phyloP scores from a whole-genome alignment of 768 basidiomycete species.

The Collybia sordida region DNA sequence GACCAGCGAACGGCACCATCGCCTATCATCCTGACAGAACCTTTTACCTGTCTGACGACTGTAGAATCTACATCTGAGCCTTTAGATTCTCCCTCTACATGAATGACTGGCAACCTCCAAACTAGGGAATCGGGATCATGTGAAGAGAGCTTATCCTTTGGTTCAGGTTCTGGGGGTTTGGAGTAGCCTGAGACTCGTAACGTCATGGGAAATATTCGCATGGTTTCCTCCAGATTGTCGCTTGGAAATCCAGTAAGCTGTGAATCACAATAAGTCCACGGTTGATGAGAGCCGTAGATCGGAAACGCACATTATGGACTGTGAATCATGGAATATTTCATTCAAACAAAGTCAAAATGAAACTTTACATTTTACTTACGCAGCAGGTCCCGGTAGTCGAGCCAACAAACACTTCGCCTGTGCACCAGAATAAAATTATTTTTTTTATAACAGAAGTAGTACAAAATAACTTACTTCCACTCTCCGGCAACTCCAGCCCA shows the following conservation, averaged over 20 bases:
- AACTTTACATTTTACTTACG: conserved; percentile 31
- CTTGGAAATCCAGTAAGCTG: conserved; percentile 18
- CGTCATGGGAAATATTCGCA: conserved; percentile 53
- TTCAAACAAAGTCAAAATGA: not conserved
- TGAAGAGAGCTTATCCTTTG: conserved; percentile 19
- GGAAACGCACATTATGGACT: conserved; percentile 39
- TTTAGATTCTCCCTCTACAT: conserved; percentile 43
- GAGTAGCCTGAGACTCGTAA: conserved; percentile 41
- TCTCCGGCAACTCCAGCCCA: conserved; percentile 57
- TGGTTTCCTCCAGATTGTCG: conserved; percentile 38
- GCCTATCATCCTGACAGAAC: conserved; percentile 46
- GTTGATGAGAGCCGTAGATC: not conserved
- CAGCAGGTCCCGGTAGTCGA: conserved; percentile 55
- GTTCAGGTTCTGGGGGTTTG: conserved; percentile 20
- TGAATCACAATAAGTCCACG: conserved; percentile 4
- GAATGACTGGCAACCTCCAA: conserved; percentile 48
- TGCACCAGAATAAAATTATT: not conserved
- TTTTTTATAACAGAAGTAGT: not conserved
- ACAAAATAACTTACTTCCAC: conserved; percentile 43
- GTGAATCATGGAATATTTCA: not conserved
- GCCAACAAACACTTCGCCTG: conserved; percentile 59
- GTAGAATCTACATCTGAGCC: conserved; percentile 33
- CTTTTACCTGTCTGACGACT: conserved; percentile 33
- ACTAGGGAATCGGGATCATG: conserved; percentile 19
- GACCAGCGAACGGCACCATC: conserved; percentile 54